Evolutionary conservation across 2,329 filamentous ascomycete species (phyloP), one percentile per base, ranked within the genome.

Genomic region (Fusarium nygamai): DNA sequence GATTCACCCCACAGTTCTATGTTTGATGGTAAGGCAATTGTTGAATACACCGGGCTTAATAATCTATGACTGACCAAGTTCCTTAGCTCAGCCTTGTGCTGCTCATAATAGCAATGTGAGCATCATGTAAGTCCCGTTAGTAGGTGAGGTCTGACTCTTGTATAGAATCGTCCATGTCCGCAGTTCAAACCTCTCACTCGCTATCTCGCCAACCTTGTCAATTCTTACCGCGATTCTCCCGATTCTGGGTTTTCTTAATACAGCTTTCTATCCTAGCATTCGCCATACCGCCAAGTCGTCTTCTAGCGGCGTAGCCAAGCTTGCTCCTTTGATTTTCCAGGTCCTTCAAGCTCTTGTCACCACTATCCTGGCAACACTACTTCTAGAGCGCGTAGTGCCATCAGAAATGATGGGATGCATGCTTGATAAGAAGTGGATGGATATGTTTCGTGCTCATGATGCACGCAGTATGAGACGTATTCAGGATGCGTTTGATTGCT

Each of bases 401-500:
- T 83, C 84, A 3, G 66, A 69, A 2, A 47, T 73, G 3, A 71
- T 82, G 13, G 75, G 84, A n/a, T 93, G 92, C 78, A 82, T 84
- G 4, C 81, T 94, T n/a, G 83, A 89, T 14, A 82, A 83, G 7
- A 80, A 79, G 44, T 94, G 92, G 92, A 82, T 84, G 73, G 71
- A 67, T 6, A 78, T 93, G 65, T 93, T 85, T 75, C 79, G 73
- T 1, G 74, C 77, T 1, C 89, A 91, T 68, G 84, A 93, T 62
- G 85, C 71, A 2, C 71, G 74, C 2, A 80, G 85, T 5, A 87
- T 94, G 64, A 83, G 86, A 47, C 80, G 82, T 5, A 91, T 94
- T 58, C 92, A 94, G 77, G 90, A 94, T 78, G 80, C 86, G 0
- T 87, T 93, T 38, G 79, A 87, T 13, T 94, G 92, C 82, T 94